These are phyloP conservation scores for Lasiodiplodia sp. DNA, from an alignment of 2,329 filamentous ascomycete species.

Conservation along the genomic window DNA sequence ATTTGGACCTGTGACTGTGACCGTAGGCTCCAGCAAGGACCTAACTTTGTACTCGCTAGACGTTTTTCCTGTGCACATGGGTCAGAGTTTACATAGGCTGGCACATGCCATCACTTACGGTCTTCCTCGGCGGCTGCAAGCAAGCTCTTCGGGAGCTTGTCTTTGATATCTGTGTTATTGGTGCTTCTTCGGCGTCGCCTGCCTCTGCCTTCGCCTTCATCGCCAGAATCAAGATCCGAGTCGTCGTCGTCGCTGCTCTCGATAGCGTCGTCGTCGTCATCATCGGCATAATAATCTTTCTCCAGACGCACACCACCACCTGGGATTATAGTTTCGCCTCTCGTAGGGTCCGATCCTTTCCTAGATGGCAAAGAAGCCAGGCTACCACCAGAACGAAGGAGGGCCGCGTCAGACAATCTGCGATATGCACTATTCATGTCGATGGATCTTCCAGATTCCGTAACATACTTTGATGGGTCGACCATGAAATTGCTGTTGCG, in stretches of 20 bases:
- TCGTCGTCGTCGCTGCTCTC: slow-evolving; percentile 69
- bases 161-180: slow-evolving; percentile 43
- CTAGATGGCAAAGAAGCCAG: slow-evolving; percentile 67
- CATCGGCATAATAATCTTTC: slow-evolving; percentile 71
- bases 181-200: slow-evolving; percentile 44
- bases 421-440: slow-evolving; percentile 75
- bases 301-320: slow-evolving; percentile 65
- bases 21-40: slow-evolving; percentile 72
- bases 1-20: slow-evolving; percentile 68
- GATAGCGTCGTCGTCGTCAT: slow-evolving; percentile 71
- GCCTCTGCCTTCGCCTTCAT: slow-evolving; percentile 49
- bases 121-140: slow-evolving; percentile 81
- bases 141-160: slow-evolving; percentile 63
- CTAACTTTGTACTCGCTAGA: slow-evolving; percentile 65
- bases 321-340: slow-evolving; percentile 52
- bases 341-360: slow-evolving; percentile 54
- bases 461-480: slow-evolving; percentile 54
- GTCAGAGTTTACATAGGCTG: slow-evolving; percentile 30
- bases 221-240: slow-evolving; percentile 70
- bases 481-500: slow-evolving; percentile 54
- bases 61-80: slow-evolving; percentile 46
- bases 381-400: slow-evolving; percentile 69
- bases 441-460: slow-evolving; percentile 68
- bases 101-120: slow-evolving; percentile 59
- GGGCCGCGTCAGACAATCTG: slow-evolving; percentile 73